Percentiles rank a stretch among this genome's conserved stretches.
phyloP scores from a whole-genome alignment of 2,329 filamentous ascomycete genomes.

The Arthrobotrys iridis region DNA sequence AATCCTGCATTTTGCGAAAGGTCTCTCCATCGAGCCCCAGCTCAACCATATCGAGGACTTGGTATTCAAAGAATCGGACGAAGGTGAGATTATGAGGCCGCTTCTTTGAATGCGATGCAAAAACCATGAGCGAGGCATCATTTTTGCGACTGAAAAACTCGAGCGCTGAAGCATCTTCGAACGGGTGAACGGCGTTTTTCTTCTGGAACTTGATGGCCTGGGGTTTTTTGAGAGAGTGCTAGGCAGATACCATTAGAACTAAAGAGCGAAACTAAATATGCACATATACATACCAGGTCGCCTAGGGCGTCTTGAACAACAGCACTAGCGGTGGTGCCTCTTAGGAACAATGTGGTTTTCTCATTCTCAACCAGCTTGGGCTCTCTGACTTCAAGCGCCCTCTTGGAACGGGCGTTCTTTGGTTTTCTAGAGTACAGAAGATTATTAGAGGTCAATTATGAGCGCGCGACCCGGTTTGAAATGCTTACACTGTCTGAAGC shows the following conservation, averaged over 20 bases:
- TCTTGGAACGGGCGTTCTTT: slow-evolving; percentile 88
- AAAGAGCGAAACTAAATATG: background rate
- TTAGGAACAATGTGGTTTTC: slow-evolving; percentile 88
- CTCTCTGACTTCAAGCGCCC: slow-evolving; percentile 90
- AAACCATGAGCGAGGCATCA: slow-evolving; percentile 85
- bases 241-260: background rate
- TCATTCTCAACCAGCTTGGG: slow-evolving; percentile 89
- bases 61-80: slow-evolving; percentile 82
- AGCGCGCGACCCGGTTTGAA: slow-evolving; percentile 6
- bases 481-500: slow-evolving; percentile 47
- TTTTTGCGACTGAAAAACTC: slow-evolving; percentile 98
- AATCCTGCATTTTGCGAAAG: slow-evolving; percentile 76
- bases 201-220: slow-evolving; percentile 91
- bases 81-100: slow-evolving; percentile 89
- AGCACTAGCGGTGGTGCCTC: slow-evolving; percentile 84
- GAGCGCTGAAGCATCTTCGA: slow-evolving; percentile 85
- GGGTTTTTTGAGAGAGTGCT: slow-evolving; percentile 81
- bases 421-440: slow-evolving; percentile 67
- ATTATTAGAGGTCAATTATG: background rate
- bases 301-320: slow-evolving; percentile 82
- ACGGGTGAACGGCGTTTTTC: slow-evolving; percentile 95
- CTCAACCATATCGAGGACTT: slow-evolving; percentile 95
- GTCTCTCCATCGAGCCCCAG: slow-evolving; percentile 79
- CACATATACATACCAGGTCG: slow-evolving; percentile 68
- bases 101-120: slow-evolving; percentile 90